Conservation (phyloP, 805 yeast genomes). For the Huiozyma naganishii region DNA sequence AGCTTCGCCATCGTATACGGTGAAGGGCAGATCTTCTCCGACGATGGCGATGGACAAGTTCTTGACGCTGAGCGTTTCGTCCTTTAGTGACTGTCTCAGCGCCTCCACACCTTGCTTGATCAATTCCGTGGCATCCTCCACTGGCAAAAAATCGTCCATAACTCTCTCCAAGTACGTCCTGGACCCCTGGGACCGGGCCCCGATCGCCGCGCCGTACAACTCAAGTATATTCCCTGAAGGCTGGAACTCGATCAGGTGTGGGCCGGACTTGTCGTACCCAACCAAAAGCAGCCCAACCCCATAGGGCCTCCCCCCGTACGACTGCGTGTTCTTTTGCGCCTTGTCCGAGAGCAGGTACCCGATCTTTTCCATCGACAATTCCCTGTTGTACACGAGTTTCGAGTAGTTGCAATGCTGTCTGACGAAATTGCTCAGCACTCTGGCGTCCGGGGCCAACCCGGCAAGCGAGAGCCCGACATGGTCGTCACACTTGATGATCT, state of each 20-base stretch:
- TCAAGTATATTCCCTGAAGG: conserved; percentile 93
- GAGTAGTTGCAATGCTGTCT: conserved; percentile 88
- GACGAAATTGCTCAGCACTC: conserved; percentile 80
- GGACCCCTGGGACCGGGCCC: conserved; percentile 98
- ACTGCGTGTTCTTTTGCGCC: conserved; percentile 94
- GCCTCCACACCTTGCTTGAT: conserved; percentile 83
- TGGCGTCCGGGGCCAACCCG: conserved; percentile 96
- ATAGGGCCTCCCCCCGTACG: conserved; percentile 93
- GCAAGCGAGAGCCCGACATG: conserved; percentile 94
- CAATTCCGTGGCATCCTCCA: conserved; percentile 52
- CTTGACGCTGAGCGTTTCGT: conserved; percentile 72
- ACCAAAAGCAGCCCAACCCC: conserved; percentile 90
- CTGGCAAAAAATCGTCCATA: conserved; percentile 52
- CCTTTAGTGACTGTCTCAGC: conserved; percentile 89
- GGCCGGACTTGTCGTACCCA: conserved; percentile 89
- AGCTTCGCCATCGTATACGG: conserved; percentile 74
- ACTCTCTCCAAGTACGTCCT: conserved; percentile 89
- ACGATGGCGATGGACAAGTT: conserved; percentile 90
- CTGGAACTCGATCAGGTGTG: conserved; percentile 89
- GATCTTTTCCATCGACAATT: conserved; percentile 72
- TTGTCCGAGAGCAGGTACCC: conserved; percentile 85
- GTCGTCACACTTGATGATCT: conserved; percentile 80
- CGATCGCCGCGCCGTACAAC: conserved; percentile 88
- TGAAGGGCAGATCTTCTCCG: conserved; percentile 69
- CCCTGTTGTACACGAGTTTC: conserved; percentile 74